phyloP scores from a whole-genome alignment of 352 stramenopile genomes.

The Globisporangium mamillatum region DNA sequence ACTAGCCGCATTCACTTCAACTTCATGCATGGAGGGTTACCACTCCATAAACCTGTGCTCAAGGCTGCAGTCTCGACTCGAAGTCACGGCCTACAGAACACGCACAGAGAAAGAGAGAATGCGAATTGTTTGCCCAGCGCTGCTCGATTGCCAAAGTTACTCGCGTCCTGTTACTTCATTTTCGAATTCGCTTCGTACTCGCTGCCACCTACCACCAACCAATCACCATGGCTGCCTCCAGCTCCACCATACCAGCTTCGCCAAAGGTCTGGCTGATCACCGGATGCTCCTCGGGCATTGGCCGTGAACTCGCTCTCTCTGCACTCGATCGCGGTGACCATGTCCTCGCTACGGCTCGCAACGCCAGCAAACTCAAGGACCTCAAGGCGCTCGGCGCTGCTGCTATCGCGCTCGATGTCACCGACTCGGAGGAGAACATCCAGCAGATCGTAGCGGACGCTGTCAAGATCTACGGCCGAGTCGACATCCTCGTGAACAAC shows the following conservation, averaged over 20 bases:
- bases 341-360: background rate
- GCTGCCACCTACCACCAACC: background rate
- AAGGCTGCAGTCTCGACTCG: background rate
- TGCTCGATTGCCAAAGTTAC: background rate
- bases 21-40: background rate
- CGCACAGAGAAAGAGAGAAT: background rate
- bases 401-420: background rate
- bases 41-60: background rate
- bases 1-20: background rate
- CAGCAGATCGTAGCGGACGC: background rate
- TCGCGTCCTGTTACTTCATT: background rate
- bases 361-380: background rate
- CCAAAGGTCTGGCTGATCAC: background rate
- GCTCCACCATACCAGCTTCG: background rate
- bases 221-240: background rate
- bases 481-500: constrained; percentile 65
- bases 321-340: background rate
- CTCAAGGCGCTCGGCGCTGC: background rate
- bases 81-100: background rate
- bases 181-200: background rate
- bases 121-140: background rate
- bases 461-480: constrained; percentile 15
- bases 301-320: background rate
- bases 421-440: background rate
- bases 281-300: background rate